Percentiles rank a stretch among this genome's conserved stretches.
These are phyloP conservation scores for Ustulina deusta DNA, from an alignment of 2,329 filamentous ascomycete genomes.

Conservation along the genomic window DNA sequence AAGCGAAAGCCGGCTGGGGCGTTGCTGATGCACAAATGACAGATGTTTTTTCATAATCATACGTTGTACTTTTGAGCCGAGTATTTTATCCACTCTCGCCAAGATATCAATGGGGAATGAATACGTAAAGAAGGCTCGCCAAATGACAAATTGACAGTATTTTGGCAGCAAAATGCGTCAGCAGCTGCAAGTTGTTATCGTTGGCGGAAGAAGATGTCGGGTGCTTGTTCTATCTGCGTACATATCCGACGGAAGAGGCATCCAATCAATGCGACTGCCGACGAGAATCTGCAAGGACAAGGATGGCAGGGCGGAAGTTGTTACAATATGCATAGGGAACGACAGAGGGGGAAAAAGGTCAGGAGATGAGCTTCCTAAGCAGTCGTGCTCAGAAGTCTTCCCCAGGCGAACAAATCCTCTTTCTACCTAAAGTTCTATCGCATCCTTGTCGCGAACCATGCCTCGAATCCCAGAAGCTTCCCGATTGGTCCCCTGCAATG, in stretches of 20 bases:
- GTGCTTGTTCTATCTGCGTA: too few species aligned
- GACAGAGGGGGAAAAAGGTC: neutral
- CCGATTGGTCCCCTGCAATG: neutral
- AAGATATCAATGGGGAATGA: too few species aligned
- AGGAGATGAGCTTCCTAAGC: neutral
- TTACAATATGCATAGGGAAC: neutral
- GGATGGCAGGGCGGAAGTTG: neutral
- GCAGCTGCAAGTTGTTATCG: too few species aligned
- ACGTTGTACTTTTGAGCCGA: too few species aligned
- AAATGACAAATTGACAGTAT: too few species aligned
- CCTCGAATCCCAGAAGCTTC: neutral
- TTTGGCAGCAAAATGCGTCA: too few species aligned
- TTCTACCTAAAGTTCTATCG: neutral
- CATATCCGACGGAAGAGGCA: neutral
- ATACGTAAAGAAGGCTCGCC: too few species aligned
- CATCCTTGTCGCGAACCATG: neutral
- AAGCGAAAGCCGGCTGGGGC: neutral
- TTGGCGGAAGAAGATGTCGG: too few species aligned
- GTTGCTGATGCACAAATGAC: slow-evolving; percentile 9
- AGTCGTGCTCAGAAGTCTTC: too few species aligned
- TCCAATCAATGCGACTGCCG: neutral
- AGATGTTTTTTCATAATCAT: too few species aligned
- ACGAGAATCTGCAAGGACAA: neutral
- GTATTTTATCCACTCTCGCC: too few species aligned
- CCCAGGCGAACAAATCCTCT: too few species aligned